These are phyloP conservation scores for Wakefieldia striispora DNA, from an alignment of 768 basidiomycete species.

Conservation along the genomic window DNA sequence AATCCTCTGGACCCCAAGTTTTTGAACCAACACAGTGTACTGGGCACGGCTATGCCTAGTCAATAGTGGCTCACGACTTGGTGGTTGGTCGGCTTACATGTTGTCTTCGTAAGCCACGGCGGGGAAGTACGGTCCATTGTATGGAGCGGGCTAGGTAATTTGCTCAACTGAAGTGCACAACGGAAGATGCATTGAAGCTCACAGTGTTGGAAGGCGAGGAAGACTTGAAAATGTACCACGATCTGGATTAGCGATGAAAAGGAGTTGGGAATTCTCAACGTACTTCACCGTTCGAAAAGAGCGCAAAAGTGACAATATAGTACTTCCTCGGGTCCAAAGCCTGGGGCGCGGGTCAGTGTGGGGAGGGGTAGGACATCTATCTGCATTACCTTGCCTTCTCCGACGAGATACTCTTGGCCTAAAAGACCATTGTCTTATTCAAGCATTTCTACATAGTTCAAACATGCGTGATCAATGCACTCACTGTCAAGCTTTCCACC, in stretches of 20 bases:
- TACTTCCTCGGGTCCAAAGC: conserved; percentile 50
- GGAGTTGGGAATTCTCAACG: conserved; percentile 1
- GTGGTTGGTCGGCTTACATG: conserved; percentile 37
- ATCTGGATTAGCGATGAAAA: neutral
- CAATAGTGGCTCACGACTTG: neutral
- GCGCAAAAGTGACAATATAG: conserved; percentile 54
- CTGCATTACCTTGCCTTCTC: conserved; percentile 44
- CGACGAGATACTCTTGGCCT: conserved; percentile 53
- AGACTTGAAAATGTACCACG: conserved; percentile 35
- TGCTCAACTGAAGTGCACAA: neutral
- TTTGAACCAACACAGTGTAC: conserved; percentile 46
- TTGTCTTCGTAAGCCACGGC: conserved; percentile 56
- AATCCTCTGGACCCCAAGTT: conserved; percentile 43
- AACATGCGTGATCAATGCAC: conserved; percentile 15
- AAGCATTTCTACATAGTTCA: neutral
- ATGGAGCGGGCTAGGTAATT: conserved; percentile 43
- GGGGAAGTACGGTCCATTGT: conserved; percentile 61
- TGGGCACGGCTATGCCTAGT: conserved; percentile 47
- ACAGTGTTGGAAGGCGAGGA: conserved; percentile 57
- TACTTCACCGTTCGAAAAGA: conserved; percentile 62
- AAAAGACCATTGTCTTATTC: conserved; percentile 20
- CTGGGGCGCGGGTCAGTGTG: conserved; percentile 24
- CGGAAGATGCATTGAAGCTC: neutral
- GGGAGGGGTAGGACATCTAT: neutral
- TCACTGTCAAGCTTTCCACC: conserved; percentile 51